Evolutionary conservation across 1,139 yeast genomes (phyloP), one percentile per base, ranked within the genome.

Genomic region (Debaryomycetaceae sp.): DNA sequence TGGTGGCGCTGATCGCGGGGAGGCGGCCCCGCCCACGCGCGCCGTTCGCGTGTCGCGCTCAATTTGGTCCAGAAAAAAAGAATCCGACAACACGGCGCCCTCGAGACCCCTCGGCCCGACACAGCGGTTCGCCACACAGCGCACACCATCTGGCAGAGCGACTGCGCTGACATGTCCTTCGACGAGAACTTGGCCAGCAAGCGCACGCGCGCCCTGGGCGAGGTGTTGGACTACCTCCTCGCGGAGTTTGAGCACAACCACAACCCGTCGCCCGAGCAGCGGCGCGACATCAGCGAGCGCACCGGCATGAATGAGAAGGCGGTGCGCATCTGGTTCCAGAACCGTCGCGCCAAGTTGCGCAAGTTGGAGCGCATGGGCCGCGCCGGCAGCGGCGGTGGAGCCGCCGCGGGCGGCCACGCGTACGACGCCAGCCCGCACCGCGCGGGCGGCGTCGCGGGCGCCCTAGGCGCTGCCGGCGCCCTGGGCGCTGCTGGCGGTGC

Each of bases 241-340:
- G 65, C 66, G 23, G 94, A 86, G 50, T 86, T 85, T 51, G 76
- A 75, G 31, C 62, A 60, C 36, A 84, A 84, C 45, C 83, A 86
- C 18, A 82, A 79, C 44, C 91, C 91, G 1, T 62, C 71, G 27
- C 75, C 84, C 1, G 75, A 76, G 25, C 72, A 75, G 30, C 61
- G 97, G 26, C 82, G 78, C 47, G 76, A 70, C 27, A 81, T 89
- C 29, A 80, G 95, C 29, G 75, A 71, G 5, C 70, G 69, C 38
- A 85, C 95, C 2, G 84, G 83, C 28, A 83, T 89, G 91, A 78
- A 91, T 6, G 96, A 88, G 48, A 74, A 95, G 42, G 88, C 95
- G 4, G 95, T 89, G 3, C 71, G 95, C 35, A 88, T 89, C 30
- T 89, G 97, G 97, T 89, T 89, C 51, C 97, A 89, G 53, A 89